Base-by-base conservation (phyloP, 2,329 filamentous ascomycete species). In the Talaromyces albobiverticillius region DNA sequence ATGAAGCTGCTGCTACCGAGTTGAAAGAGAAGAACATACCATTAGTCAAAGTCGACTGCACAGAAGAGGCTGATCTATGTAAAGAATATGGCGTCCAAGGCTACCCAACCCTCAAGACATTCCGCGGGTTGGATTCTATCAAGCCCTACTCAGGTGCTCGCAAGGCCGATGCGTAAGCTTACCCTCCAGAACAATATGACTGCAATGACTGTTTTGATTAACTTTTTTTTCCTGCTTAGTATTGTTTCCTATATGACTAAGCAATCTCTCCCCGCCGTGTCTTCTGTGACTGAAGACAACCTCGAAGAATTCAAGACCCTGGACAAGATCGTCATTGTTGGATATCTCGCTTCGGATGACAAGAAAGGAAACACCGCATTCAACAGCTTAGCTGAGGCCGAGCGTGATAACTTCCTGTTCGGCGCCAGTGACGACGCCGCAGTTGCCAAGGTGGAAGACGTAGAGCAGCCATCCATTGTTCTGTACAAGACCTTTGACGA, bases 401-500 rank as follows among this genome's bases (percentile, higher is more conserved):
- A 93, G 71, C 87, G 94, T 61, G 93, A 99, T 73, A 87, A 83
- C 72, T 96, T 90, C 81, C 87, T 96, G 64, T 99, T 99, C 72
- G 94, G 90, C 67, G 86, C 89, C 59, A 88, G 87, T 73, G 90
- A 82, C 72, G 94, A 97, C 69, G 86, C 86, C 59, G 84, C 82
- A 54, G 79, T 97, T 61, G 91, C 94, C 66, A 86, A 95, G 82
- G 87, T 89, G 46, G 94, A 95, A 79, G 92, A 89, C 63, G 90
- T 95, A 71, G 88, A 86, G 72, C 84, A 88, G 67, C 94, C 94
- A 60, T 86, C 88, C 54, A 79, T 99, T 61, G 89, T 96, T 61
- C 84, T 99, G 56, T 97, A 97, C 87, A 97, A 99, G 84, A 82
- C 87, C 57, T 99, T 97, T 68, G 94, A 99, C 69, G 93, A 97